phyloP scores from a whole-genome alignment of 495 filamentous ascomycete species.

The Penicillium turbatum region DNA sequence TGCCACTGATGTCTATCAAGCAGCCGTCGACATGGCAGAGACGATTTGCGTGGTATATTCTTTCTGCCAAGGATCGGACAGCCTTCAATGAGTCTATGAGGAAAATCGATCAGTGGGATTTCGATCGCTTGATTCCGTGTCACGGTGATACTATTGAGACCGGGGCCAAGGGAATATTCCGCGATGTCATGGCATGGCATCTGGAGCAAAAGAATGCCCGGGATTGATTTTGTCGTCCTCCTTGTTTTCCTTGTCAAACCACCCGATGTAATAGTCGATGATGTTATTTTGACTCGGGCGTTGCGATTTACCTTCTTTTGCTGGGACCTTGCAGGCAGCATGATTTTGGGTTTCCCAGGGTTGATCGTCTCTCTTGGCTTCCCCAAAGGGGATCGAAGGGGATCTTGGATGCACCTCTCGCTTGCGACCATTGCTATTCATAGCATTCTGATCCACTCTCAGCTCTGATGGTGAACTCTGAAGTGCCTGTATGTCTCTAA shows the following conservation, averaged over 20 bases:
- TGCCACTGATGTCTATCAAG: slow-evolving; percentile 53
- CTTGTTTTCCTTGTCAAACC: neutral
- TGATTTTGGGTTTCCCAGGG: neutral
- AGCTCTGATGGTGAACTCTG: too few species aligned
- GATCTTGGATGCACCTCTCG: neutral
- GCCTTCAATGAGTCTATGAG: slow-evolving; percentile 64
- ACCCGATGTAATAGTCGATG: neutral
- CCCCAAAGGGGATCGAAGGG: neutral
- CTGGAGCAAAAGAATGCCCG: slow-evolving; percentile 46
- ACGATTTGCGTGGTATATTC: slow-evolving; percentile 75
- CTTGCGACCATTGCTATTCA: neutral
- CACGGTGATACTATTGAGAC: slow-evolving; percentile 88
- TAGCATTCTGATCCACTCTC: neutral
- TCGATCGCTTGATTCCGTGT: slow-evolving; percentile 83
- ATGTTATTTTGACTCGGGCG: neutral
- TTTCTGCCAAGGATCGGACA: slow-evolving; percentile 57
- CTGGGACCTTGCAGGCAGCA: slow-evolving; percentile 2
- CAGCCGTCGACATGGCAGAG: slow-evolving; percentile 65
- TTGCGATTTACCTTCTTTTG: neutral
- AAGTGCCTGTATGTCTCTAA: neutral
- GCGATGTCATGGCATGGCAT: slow-evolving; percentile 84
- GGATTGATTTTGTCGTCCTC: slow-evolving; percentile 4
- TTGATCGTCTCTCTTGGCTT: neutral
- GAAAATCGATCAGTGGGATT: slow-evolving; percentile 76
- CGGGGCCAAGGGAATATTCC: slow-evolving; percentile 70